Conservation (phyloP, 352 stramenopile species). For the Phytophthora hybrid region DNA sequence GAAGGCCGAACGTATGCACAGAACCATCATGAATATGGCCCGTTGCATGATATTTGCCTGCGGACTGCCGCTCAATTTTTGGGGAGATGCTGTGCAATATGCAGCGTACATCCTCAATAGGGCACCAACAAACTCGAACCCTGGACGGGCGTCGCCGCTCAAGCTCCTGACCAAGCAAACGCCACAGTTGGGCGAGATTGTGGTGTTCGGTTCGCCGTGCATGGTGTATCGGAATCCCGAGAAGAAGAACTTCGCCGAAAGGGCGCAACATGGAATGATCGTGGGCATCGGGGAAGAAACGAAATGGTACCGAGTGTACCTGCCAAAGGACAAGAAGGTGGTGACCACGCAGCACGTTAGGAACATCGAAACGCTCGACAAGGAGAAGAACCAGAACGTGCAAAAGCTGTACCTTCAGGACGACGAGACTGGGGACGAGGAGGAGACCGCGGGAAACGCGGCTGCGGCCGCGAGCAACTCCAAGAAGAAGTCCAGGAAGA, state of each 20-base stretch:
- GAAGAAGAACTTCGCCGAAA: too few species aligned
- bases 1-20: conserved; percentile 45
- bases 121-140: conserved; percentile 33
- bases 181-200: conserved; percentile 7
- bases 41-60: conserved; percentile 41
- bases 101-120: conserved; percentile 41
- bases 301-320: conserved; percentile 22
- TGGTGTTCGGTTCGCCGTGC: not conserved
- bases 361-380: too few species aligned
- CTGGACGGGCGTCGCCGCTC: conserved; percentile 7
- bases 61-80: conserved; percentile 32
- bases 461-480: too few species aligned
- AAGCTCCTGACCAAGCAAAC: conserved; percentile 16
- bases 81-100: conserved; percentile 39
- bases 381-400: too few species aligned
- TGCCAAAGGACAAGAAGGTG: conserved; percentile 1
- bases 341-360: too few species aligned
- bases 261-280: conserved; percentile 15
- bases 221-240: not conserved
- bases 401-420: too few species aligned
- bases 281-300: conserved; percentile 19
- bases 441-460: too few species aligned
- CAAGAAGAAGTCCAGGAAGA: too few species aligned
- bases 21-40: conserved; percentile 44
- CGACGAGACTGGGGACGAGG: too few species aligned